Percentiles rank a stretch among this genome's conserved stretches.
phyloP scores from a whole-genome alignment of 1,284 basidiomycete genomes.

The Earliella scabrosa region DNA sequence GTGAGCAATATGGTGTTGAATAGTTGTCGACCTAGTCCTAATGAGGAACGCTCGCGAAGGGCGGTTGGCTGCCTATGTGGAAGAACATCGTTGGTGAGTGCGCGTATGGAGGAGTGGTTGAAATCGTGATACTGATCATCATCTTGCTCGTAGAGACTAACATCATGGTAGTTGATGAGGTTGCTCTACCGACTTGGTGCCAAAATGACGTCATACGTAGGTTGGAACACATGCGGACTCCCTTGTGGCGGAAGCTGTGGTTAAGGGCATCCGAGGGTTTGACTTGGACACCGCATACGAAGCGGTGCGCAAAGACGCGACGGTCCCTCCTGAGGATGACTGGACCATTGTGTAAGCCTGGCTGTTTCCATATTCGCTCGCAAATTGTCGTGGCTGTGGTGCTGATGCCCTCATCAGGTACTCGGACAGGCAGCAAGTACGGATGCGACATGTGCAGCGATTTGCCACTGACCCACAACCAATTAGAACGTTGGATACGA shows the following conservation, averaged over 20 bases:
- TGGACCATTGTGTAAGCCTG: constrained; percentile 56
- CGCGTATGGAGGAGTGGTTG: constrained; percentile 7
- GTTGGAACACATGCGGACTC: constrained; percentile 83
- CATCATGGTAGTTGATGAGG: constrained; percentile 56
- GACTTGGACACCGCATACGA: constrained; percentile 72
- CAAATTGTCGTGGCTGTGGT: no score
- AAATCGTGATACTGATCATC: background rate
- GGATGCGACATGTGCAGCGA: no score
- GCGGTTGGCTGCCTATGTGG: constrained; percentile 91
- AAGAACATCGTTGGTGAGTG: constrained; percentile 77
- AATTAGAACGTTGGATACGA: constrained; percentile 78
- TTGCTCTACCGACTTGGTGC: background rate
- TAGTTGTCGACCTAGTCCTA: background rate
- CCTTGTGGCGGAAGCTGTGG: constrained; percentile 77
- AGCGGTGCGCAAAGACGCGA: constrained; percentile 79
- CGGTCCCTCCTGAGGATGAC: constrained; percentile 69
- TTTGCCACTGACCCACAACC: background rate
- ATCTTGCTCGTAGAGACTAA: constrained; percentile 56
- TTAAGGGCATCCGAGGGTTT: constrained; percentile 67
- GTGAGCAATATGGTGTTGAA: constrained; percentile 33
- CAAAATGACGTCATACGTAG: no score
- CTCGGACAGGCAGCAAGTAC: constrained; percentile 74
- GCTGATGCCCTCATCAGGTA: no score
- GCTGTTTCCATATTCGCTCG: no score
- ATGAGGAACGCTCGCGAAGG: constrained; percentile 49